Evolutionary conservation across 1,284 basidiomycete genomes (phyloP).

Genomic region (Papiliotrema flavescens): DNA sequence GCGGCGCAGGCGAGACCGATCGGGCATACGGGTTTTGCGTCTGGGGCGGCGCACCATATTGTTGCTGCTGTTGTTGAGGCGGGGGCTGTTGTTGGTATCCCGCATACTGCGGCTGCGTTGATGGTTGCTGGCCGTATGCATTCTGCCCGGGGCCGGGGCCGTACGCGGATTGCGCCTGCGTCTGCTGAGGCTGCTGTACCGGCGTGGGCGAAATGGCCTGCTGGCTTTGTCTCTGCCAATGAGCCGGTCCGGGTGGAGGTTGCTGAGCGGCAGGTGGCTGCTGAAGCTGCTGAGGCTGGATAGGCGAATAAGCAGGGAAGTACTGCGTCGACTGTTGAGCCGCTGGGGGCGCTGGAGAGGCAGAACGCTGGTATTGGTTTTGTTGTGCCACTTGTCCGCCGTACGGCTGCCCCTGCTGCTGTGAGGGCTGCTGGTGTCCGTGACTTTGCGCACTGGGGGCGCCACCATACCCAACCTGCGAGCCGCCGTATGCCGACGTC

Average conservation of each 20-base stretch:
- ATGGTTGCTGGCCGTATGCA: background rate
- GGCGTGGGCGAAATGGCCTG: background rate
- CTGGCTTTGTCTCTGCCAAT: background rate
- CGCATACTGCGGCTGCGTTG: background rate
- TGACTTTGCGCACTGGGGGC: background rate
- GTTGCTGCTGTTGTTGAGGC: slow-evolving; percentile 3
- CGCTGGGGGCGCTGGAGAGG: background rate
- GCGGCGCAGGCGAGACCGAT: slow-evolving; percentile 8
- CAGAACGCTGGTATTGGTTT: background rate
- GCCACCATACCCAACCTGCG: background rate
- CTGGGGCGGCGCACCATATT: background rate
- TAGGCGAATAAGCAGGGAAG: background rate
- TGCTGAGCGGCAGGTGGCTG: too few species aligned
- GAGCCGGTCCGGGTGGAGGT: too few species aligned
- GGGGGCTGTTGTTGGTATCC: slow-evolving; percentile 5
- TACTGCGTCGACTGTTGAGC: background rate
- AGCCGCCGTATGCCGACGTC: slow-evolving; percentile 1
- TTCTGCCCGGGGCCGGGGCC: background rate
- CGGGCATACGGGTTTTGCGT: slow-evolving; percentile 9
- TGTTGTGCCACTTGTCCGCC: background rate
- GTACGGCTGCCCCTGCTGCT: background rate
- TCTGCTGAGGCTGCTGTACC: background rate
- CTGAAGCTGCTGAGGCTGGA: background rate
- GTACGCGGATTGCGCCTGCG: background rate
- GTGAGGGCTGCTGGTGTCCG: background rate